Conservation (phyloP, 345 rosid genomes). For the Mercurialis annua region DNA sequence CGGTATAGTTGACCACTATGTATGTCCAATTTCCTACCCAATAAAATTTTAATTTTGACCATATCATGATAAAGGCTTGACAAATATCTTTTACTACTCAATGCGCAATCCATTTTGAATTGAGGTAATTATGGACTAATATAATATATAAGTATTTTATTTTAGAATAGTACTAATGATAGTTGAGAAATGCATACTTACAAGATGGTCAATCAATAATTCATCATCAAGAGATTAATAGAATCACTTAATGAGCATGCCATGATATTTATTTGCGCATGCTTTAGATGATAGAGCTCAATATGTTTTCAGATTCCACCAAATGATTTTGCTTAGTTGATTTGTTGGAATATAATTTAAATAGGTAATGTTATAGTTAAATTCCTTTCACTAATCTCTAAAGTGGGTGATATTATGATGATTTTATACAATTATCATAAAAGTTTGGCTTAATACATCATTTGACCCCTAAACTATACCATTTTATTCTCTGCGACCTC, state of each 20-base stretch:
- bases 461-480: too few relatives aligned
- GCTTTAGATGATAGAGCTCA: constrained; percentile 15
- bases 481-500: too few relatives aligned
- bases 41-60: constrained; percentile 24
- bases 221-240: constrained; percentile 16
- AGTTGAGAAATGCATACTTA: constrained; percentile 11
- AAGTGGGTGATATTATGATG: too few relatives aligned
- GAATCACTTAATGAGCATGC: constrained; percentile 24
- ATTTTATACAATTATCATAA: too few relatives aligned
- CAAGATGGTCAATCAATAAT: constrained; percentile 10
- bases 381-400: too few relatives aligned
- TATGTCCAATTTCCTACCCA: not conserved
- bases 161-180: not conserved
- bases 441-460: too few relatives aligned
- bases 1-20: constrained; percentile 13
- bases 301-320: not conserved
- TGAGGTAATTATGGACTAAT: constrained; percentile 18
- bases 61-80: constrained; percentile 1
- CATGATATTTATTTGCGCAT: constrained; percentile 33
- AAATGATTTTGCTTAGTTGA: constrained; percentile 6
- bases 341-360: not conserved
- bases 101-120: constrained; percentile 36
- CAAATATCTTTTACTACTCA: constrained; percentile 31
- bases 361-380: too few relatives aligned
- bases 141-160: not conserved